These are phyloP conservation scores for Scheffersomyces illinoinensis DNA, from an alignment of 1,139 yeast genomes.

Conservation along the genomic window DNA sequence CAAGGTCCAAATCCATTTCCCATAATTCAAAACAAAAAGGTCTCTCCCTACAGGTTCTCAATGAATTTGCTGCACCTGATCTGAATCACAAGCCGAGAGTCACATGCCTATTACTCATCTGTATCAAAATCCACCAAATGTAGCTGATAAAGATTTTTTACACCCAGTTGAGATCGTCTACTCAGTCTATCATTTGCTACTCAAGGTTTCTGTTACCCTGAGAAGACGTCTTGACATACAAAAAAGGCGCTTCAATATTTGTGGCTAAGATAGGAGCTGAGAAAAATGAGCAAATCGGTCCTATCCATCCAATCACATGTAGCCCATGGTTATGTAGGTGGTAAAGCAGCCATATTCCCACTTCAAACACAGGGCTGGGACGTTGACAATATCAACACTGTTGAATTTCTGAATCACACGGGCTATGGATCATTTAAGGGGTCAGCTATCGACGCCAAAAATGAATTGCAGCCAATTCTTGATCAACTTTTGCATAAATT, in stretches of 20 bases:
- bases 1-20: too few relatives aligned
- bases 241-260: background rate
- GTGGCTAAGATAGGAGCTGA: background rate
- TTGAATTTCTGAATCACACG: constrained; percentile 47
- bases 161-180: background rate
- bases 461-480: constrained; percentile 6
- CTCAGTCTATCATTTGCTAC: background rate
- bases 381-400: constrained; percentile 44
- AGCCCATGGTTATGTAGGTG: constrained; percentile 49
- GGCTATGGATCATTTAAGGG: constrained; percentile 46
- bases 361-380: constrained; percentile 47
- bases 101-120: background rate
- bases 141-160: background rate
- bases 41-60: too few relatives aligned
- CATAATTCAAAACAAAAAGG: too few relatives aligned
- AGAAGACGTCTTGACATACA: background rate
- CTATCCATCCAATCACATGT: constrained; percentile 48
- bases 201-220: background rate
- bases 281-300: constrained; percentile 16
- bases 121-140: background rate
- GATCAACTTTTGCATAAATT: constrained; percentile 3
- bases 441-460: constrained; percentile 8
- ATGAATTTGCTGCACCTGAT: background rate
- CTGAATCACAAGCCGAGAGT: background rate
- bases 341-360: constrained; percentile 44